phyloP scores from a whole-genome alignment of 169 alveolate species.

The Theileria equi region DNA sequence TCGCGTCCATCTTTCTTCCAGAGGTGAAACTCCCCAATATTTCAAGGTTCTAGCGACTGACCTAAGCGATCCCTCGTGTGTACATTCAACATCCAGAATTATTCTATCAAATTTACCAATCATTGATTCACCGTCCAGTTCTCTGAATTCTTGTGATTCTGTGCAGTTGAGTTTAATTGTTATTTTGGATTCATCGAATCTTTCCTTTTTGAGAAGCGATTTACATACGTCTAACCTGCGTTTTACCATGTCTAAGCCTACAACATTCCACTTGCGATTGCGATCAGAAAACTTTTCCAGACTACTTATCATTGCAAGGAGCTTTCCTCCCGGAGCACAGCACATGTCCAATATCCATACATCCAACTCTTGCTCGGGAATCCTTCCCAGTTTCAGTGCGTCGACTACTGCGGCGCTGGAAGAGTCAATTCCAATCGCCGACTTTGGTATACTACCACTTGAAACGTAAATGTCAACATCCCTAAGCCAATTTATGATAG shows the following conservation, averaged over 20 bases:
- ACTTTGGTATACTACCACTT: constrained; percentile 6
- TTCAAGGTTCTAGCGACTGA: constrained; percentile 79
- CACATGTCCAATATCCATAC: constrained; percentile 90
- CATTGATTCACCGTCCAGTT: constrained; percentile 39
- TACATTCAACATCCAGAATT: constrained; percentile 94
- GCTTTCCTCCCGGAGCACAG: constrained; percentile 98
- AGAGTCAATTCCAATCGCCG: constrained; percentile 54
- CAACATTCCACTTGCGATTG: constrained; percentile 80
- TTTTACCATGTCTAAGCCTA: constrained; percentile 89
- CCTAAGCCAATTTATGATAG: constrained; percentile 41
- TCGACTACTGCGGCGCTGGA: constrained; percentile 68
- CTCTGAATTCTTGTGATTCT: constrained; percentile 42
- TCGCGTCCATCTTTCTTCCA: constrained; percentile 38
- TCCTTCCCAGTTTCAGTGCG: constrained; percentile 32
- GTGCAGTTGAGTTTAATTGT: constrained; percentile 18
- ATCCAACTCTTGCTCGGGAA: not conserved
- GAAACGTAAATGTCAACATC: constrained; percentile 47
- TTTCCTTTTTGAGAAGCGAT: constrained; percentile 83
- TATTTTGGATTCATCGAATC: constrained; percentile 63
- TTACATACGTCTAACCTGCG: constrained; percentile 87
- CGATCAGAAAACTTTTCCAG: constrained; percentile 72
- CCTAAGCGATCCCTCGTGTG: constrained; percentile 95
- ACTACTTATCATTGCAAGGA: constrained; percentile 86
- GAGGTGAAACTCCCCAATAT: constrained; percentile 73
- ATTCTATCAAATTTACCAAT: constrained; percentile 87